Conservation (phyloP, 371 early-diverging fungal species). For the Smittium mucronatum region DNA sequence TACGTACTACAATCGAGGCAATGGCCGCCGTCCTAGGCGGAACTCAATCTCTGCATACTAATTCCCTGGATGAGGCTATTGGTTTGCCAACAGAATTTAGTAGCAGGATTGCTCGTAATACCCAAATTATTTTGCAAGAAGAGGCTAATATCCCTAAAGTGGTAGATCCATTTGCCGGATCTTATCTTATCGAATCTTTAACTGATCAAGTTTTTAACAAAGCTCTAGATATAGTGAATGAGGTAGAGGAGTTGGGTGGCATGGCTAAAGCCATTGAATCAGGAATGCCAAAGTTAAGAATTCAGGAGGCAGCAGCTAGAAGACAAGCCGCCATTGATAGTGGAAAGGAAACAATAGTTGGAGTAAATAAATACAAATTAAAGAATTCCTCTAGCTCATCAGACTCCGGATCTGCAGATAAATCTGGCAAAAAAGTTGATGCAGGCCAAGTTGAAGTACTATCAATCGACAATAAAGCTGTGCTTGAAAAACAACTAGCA, state of each 20-base stretch:
- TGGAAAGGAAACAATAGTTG: constrained; percentile 64
- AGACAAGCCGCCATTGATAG: constrained; percentile 76
- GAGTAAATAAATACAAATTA: constrained; percentile 71
- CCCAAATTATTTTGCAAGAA: constrained; percentile 71
- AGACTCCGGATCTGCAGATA: constrained; percentile 9
- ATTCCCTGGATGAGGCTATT: constrained; percentile 74
- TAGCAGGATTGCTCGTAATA: constrained; percentile 75
- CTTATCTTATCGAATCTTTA: constrained; percentile 82
- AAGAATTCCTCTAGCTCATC: constrained; percentile 22
- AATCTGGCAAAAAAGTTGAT: neutral
- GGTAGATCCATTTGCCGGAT: constrained; percentile 78
- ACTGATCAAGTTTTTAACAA: constrained; percentile 58
- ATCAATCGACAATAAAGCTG: constrained; percentile 62
- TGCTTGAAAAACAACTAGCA: constrained; percentile 45
- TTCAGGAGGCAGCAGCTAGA: constrained; percentile 73
- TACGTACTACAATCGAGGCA: constrained; percentile 75
- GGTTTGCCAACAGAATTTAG: constrained; percentile 71
- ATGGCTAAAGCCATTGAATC: constrained; percentile 80
- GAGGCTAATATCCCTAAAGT: constrained; percentile 72
- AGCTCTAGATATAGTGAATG: constrained; percentile 52
- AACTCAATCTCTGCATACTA: constrained; percentile 77
- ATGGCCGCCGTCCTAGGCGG: constrained; percentile 81
- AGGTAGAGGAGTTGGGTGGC: constrained; percentile 70
- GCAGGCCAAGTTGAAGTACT: constrained; percentile 58
- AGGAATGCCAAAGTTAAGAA: constrained; percentile 74